Evolutionary conservation across 495 filamentous ascomycete species (phyloP).

Genomic region (Cercophora samala): DNA sequence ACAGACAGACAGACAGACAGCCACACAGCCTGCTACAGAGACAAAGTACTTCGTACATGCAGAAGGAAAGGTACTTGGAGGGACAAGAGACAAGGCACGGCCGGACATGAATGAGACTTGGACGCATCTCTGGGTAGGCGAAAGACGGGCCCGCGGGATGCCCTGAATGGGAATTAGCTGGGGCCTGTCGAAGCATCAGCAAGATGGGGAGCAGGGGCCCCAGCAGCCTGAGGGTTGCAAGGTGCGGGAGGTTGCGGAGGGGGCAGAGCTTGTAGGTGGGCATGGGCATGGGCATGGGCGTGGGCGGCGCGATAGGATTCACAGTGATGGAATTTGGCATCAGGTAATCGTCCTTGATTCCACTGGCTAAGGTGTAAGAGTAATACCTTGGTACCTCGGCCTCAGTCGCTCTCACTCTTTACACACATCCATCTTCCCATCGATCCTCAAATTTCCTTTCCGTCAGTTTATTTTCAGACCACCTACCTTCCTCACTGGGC

Average conservation of each 20-base stretch:
- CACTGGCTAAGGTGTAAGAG: too few species aligned
- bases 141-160: slow-evolving; percentile 24
- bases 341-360: background rate
- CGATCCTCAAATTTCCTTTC: background rate
- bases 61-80: background rate
- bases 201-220: slow-evolving; percentile 1
- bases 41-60: slow-evolving; percentile 12
- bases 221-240: slow-evolving; percentile 1
- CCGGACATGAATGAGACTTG: slow-evolving; percentile 8
- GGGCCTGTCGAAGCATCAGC: background rate
- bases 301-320: slow-evolving; percentile 4
- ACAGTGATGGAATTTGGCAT: background rate
- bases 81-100: background rate
- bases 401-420: too few species aligned
- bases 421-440: too few species aligned
- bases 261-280: background rate
- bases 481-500: slow-evolving; percentile 19
- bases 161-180: slow-evolving; percentile 16
- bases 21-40: slow-evolving; percentile 28
- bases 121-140: slow-evolving; percentile 14
- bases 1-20: too few species aligned
- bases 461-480: background rate
- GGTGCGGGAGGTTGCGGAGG: slow-evolving; percentile 2
- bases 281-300: slow-evolving; percentile 1
- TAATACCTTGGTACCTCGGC: too few species aligned